These are phyloP conservation scores for Casuarina equisetifolia DNA, from an alignment of 306 rosid species.

Conservation along the genomic window DNA sequence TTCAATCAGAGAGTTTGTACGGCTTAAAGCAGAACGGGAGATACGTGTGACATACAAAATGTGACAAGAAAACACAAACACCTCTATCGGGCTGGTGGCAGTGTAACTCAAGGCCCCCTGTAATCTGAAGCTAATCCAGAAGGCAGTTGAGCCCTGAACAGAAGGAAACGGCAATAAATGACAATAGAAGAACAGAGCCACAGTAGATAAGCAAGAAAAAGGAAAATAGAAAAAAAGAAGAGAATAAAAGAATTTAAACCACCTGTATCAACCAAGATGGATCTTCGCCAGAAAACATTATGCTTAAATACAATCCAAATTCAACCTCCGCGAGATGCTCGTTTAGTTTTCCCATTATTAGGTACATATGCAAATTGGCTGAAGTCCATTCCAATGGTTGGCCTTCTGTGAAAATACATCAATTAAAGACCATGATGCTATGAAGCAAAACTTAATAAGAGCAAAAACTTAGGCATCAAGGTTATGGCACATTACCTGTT, in stretches of 20 bases:
- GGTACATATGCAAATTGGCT: constrained; percentile 56
- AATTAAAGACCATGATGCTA: constrained; percentile 23
- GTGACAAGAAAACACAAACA: constrained; percentile 4
- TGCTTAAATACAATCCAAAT: constrained; percentile 23
- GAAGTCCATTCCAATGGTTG: constrained; percentile 43
- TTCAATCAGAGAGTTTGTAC: constrained; percentile 3
- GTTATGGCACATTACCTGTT: constrained; percentile 44
- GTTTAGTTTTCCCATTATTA: constrained; percentile 41
- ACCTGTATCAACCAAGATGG: constrained; percentile 23
- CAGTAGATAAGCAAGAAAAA: background rate
- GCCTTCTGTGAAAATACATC: constrained; percentile 33
- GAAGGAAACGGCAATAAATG: constrained; percentile 1
- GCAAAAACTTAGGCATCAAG: constrained; percentile 24
- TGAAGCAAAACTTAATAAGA: constrained; percentile 16
- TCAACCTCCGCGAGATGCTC: constrained; percentile 30
- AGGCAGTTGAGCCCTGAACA: constrained; percentile 23
- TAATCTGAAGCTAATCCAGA: constrained; percentile 14
- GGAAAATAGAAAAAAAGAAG: background rate
- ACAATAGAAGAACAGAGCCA: constrained; percentile 2
- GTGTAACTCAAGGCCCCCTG: constrained; percentile 25
- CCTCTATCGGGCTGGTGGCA: constrained; percentile 11
- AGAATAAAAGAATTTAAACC: constrained; percentile 16
- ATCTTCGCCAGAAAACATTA: constrained; percentile 19
- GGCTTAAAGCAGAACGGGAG: background rate
- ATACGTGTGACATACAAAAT: constrained; percentile 14